Percentiles rank a stretch among this genome's conserved stretches.
Conservation (phyloP, 179 eudicot species). For the Carnegiea gigantea region DNA sequence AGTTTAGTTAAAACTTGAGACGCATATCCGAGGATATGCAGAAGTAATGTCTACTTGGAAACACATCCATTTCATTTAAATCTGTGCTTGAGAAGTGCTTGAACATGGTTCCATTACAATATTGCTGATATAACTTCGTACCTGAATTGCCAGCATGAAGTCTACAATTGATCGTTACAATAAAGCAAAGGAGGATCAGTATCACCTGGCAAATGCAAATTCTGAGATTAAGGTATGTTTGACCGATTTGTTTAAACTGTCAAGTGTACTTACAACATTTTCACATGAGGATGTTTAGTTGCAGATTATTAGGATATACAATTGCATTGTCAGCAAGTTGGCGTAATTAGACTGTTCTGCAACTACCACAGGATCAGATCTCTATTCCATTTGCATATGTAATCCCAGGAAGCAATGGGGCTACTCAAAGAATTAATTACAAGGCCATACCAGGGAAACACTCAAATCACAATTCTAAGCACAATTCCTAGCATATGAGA, state of each 20-base stretch:
- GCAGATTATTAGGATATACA: background rate
- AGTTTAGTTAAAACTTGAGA: background rate
- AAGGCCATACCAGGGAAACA: background rate
- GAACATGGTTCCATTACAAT: background rate
- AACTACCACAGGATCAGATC: background rate
- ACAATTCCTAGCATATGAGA: background rate
- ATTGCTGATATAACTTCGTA: conserved; percentile 12
- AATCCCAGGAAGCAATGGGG: background rate
- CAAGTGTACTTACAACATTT: background rate
- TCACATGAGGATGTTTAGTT: background rate
- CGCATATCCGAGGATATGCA: background rate
- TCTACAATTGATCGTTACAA: conserved; percentile 40
- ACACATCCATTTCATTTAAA: background rate
- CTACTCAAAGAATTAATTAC: background rate
- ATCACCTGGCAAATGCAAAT: conserved; percentile 27
- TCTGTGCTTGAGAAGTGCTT: background rate
- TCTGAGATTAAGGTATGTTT: conserved; percentile 38
- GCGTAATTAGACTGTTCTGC: background rate
- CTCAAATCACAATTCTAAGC: background rate
- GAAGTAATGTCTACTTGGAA: background rate
- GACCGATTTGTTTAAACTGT: background rate
- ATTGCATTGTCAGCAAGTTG: background rate
- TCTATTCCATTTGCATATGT: background rate
- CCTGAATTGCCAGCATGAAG: conserved; percentile 38
- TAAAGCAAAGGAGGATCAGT: conserved; percentile 38